These are phyloP conservation scores for Leishmania martiniquensis DNA, from an alignment of 208 protist species.

Conservation along the genomic window DNA sequence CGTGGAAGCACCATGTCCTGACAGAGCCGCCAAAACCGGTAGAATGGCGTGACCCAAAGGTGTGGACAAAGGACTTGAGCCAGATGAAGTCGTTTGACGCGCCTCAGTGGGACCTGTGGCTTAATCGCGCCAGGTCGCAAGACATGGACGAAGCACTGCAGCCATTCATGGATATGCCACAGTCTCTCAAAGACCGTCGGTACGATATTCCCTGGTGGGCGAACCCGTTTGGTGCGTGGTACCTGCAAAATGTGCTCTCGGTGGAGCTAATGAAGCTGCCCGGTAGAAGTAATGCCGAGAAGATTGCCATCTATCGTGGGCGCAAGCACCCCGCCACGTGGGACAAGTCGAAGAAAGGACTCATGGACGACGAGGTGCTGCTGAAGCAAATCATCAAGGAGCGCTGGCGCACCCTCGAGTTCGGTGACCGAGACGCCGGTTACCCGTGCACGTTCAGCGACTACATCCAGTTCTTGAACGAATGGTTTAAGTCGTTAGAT, in stretches of 20 bases:
- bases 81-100: conserved; percentile 93
- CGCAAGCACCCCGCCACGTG: conserved; percentile 47
- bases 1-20: conserved; percentile 92
- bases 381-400: conserved; percentile 89
- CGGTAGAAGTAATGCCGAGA: conserved; percentile 88
- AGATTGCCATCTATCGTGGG: conserved; percentile 88
- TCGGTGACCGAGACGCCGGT: conserved; percentile 88
- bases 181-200: conserved; percentile 90
- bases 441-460: conserved; percentile 93
- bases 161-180: conserved; percentile 95
- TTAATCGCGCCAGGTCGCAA: conserved; percentile 81
- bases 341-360: conserved; percentile 56
- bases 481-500: conserved; percentile 94
- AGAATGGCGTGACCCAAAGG: conserved; percentile 91
- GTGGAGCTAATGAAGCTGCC: conserved; percentile 90
- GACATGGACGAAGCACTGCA: conserved; percentile 94
- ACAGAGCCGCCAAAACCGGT: conserved; percentile 89
- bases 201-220: conserved; percentile 95
- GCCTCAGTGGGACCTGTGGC: conserved; percentile 93
- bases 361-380: conserved; percentile 85
- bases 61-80: conserved; percentile 90
- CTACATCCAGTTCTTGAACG: conserved; percentile 95
- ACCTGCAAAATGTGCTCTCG: conserved; percentile 92
- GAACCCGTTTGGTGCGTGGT: conserved; percentile 94
- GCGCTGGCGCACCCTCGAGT: conserved; percentile 92